Conservation (phyloP, 148 eudicot genomes). For the Dysphania ambrosioides region DNA sequence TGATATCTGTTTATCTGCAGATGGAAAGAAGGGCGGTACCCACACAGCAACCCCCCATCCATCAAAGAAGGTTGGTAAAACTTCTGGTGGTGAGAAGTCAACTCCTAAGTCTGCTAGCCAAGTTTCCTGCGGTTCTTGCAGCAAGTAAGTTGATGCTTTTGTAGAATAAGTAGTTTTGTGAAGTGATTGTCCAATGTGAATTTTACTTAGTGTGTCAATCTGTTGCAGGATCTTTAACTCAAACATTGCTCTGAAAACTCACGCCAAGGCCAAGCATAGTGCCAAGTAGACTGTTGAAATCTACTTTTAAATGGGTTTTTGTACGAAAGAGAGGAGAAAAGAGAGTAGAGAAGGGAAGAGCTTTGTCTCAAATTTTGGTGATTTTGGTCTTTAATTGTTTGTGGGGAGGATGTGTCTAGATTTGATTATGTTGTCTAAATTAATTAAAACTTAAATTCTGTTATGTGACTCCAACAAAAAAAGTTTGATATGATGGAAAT, state of each 20-base stretch:
- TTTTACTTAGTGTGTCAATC: too few species aligned
- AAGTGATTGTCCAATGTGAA: too few species aligned
- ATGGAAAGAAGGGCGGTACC: slow-evolving; percentile 46
- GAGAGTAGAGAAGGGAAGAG: not conserved
- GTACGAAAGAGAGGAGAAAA: not conserved
- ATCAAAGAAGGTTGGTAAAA: slow-evolving; percentile 45
- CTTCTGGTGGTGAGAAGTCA: slow-evolving; percentile 32
- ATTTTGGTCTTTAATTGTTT: not conserved
- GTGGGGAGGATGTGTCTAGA: not conserved
- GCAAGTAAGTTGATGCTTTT: slow-evolving; percentile 29
- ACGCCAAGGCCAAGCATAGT: slow-evolving; percentile 48
- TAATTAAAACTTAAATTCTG: not conserved
- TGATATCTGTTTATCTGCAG: not conserved
- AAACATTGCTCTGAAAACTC: slow-evolving; percentile 40
- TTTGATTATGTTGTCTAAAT: slow-evolving; percentile 4
- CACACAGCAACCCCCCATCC: slow-evolving; percentile 52
- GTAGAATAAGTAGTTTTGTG: not conserved
- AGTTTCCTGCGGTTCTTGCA: slow-evolving; percentile 39
- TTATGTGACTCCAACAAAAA: not conserved
- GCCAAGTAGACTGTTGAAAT: slow-evolving; percentile 31
- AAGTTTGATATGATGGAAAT: not conserved
- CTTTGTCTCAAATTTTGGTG: slow-evolving; percentile 22
- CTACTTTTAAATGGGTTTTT: not conserved
- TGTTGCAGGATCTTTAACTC: slow-evolving; percentile 46
- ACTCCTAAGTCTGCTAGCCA: slow-evolving; percentile 47